Conservation (phyloP, 2,329 filamentous ascomycete genomes). For the Ustulina deusta region DNA sequence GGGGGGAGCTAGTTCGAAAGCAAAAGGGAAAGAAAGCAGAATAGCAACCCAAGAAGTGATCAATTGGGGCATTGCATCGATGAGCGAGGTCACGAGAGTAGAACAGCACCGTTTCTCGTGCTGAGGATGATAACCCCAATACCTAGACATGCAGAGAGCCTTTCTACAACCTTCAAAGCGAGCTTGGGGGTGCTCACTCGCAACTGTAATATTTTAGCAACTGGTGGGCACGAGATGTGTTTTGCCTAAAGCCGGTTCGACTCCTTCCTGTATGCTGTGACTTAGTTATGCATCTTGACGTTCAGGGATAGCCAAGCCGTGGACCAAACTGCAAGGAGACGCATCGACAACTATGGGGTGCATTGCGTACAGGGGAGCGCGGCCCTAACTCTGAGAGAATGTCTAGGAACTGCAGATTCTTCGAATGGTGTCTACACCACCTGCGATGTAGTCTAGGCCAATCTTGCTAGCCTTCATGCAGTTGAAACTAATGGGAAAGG, state of each 20-base stretch:
- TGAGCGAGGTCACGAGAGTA: not conserved
- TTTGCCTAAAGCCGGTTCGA: slow-evolving; percentile 30
- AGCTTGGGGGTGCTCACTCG: slow-evolving; percentile 10
- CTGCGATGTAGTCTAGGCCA: slow-evolving; percentile 36
- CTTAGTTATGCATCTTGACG: slow-evolving; percentile 24
- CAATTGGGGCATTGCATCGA: not conserved
- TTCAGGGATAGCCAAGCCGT: not conserved
- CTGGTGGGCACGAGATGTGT: slow-evolving; percentile 13
- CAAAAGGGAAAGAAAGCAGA: slow-evolving; percentile 56
- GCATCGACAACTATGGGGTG: slow-evolving; percentile 35
- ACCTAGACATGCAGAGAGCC: not conserved
- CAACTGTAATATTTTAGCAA: slow-evolving; percentile 10
- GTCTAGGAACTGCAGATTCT: slow-evolving; percentile 27
- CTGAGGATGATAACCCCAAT: not conserved
- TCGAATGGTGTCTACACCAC: slow-evolving; percentile 35
- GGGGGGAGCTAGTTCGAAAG: slow-evolving; percentile 65
- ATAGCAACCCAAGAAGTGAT: slow-evolving; percentile 50
- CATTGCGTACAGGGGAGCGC: slow-evolving; percentile 20
- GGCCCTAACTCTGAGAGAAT: not conserved
- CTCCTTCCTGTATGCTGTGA: slow-evolving; percentile 27
- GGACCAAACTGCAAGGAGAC: slow-evolving; percentile 33
- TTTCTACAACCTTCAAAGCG: not conserved
- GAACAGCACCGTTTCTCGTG: not conserved
- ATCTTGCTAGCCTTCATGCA: slow-evolving; percentile 36
- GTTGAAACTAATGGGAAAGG: slow-evolving; percentile 18